Base-by-base conservation (phyloP, 345 rosid genomes). In the Passiflora organensis region DNA sequence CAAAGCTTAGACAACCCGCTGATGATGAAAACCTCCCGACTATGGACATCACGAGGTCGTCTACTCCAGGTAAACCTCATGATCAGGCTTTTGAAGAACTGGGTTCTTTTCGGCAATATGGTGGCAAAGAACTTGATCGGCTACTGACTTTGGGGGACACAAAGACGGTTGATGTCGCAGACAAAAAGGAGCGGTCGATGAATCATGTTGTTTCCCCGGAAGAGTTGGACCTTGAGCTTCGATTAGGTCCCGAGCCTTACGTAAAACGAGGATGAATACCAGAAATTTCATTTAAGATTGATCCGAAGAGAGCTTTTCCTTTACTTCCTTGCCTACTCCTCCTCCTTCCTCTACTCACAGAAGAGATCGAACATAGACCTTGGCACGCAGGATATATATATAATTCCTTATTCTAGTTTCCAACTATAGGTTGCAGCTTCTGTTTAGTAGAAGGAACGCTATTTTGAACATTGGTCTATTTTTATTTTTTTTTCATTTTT, bases 1-100 rank as follows among this genome's bases (percentile, higher is more conserved):
- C 73, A 14, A 68, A 51, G 63, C 73, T 68, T 18, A 63, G 42
- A 52, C 22, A 36, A 59, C 36, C 34, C 20, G 43, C 23, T 10
- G 23, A 34, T 19, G 24, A 67, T 15, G 73, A 75, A 53, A 70
- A 49, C 45, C 47, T 60, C 2, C 69, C 63, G 10, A 57, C 82
- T 32, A 53, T 63, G 54, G 71, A 72, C 41, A 62, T 55, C 20
- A 41, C 60, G 1, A 55, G 24, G 36, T 42, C 56, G 13, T 25
- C 41, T 1, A 39, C 47, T 32, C 39, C 42, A 1, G 0, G 5
- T 18, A 56, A 53, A 36, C 48, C 69, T n/a, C 10, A 3, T 15
- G n/a, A 43, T 19, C 28, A 11, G 17, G 16, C 38, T 1, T 2
- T 4, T 10, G 37, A 43, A 18, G 59, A 53, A n/a, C 46, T 11